Base-by-base conservation (phyloP, 2,329 filamentous ascomycete genomes). In the Cladosporium velox region DNA sequence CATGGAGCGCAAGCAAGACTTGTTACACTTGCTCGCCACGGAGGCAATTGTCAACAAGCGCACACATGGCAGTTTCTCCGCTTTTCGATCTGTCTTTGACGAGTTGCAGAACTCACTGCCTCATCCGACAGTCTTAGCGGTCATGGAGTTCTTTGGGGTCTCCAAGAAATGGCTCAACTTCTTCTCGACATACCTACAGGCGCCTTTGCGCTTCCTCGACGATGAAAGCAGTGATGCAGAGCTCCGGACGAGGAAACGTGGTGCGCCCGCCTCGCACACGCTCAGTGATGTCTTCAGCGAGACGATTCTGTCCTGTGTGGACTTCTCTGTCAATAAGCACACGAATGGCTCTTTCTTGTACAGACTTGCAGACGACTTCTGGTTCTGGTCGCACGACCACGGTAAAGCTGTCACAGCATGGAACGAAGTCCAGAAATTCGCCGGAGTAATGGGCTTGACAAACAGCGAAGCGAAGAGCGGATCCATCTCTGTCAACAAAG, bases 291-390 rank as follows among this genome's bases (percentile, higher is more conserved):
- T 86, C 10, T 84, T 90, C 64, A 85, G 86, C 0, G 89, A 91
- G 72, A 77, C 81, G 0, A 77, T 88, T 0, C 77, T 91, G 0
- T 90, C 90, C 71, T 87, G 85, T 67, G 83, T 90, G 70, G 88
- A 90, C 71, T 87, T 87, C 71, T 81, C 87, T 0, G 82, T 90
- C 65, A 90, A 89, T 65, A 83, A 85, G 66, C 76, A 79, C 1
- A 87, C 87, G 0, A 68, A 78, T 6, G 87, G 87, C 0, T 77
- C 79, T 1, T 79, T 82, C n/a, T 75, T 90, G 12, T 88, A 88
- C 73, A 85, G 88, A 14, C 79, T 89, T 44, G 84, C 89, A 61
- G 88, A 90, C 68, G 87, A 90, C 69, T 80, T 90, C 61, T 90
- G 87, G 88, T 87, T 90, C 72, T 90, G 87, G 87, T 83, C 84